A percentile compares a stretch with the other conserved stretches of the same genome.
Evolutionary conservation across 164 flowering plant species (phyloP).

Genomic region (Magnolia changhungtana): DNA sequence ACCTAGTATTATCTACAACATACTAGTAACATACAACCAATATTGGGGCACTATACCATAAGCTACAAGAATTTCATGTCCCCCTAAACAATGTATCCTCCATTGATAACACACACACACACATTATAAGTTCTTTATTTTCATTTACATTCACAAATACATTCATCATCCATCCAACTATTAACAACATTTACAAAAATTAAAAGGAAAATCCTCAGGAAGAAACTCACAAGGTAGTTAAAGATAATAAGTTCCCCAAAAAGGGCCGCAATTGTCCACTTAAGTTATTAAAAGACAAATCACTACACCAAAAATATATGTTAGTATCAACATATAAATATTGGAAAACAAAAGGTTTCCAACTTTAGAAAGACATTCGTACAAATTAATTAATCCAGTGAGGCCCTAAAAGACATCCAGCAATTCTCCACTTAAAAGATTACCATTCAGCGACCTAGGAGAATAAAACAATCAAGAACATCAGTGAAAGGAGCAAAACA

Average conservation of each 20-base stretch:
- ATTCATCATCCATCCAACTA: no score
- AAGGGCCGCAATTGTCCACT: conserved; percentile 75
- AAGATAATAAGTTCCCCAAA: conserved; percentile 38
- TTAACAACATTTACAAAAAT: no score
- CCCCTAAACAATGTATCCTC: no score
- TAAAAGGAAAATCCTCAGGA: neutral
- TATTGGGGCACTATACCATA: no score
- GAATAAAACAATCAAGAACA: neutral
- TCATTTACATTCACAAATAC: no score
- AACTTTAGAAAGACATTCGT: conserved; percentile 20
- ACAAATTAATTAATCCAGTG: conserved; percentile 61
- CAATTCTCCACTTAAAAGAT: conserved; percentile 59
- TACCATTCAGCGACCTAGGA: conserved; percentile 68
- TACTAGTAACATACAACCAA: no score
- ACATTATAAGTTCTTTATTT: no score
- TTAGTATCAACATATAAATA: neutral
- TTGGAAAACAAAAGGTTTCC: neutral
- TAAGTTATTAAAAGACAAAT: conserved; percentile 70
- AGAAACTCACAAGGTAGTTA: conserved; percentile 64
- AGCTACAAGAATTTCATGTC: no score
- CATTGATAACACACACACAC: no score
- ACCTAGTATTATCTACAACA: no score
- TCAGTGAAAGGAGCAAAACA: neutral
- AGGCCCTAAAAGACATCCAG: conserved; percentile 65
- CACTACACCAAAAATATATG: conserved; percentile 48